A percentile compares a stretch with the other conserved stretches of the same genome.
Conservation (phyloP, 75 land plant species). For the Cunninghamia lanceolata region DNA sequence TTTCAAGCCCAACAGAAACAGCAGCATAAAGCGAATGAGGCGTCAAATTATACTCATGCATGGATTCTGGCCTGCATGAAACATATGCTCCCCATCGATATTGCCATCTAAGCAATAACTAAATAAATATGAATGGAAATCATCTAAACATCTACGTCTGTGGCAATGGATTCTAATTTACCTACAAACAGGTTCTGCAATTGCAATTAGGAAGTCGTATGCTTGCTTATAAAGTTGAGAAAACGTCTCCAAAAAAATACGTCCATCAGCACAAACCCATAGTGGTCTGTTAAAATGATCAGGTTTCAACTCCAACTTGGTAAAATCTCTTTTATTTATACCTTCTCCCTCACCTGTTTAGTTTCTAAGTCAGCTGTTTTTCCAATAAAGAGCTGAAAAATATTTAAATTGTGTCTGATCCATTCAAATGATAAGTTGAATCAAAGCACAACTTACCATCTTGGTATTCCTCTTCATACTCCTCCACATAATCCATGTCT, state of each 20-base stretch:
- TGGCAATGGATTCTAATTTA: slow-evolving; percentile 11
- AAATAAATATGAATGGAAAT: background rate
- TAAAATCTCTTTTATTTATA: slow-evolving; percentile 72
- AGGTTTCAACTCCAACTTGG: slow-evolving; percentile 84
- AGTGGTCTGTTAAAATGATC: slow-evolving; percentile 91
- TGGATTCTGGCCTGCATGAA: slow-evolving; percentile 79
- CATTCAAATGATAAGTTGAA: slow-evolving; percentile 17
- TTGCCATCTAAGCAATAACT: background rate
- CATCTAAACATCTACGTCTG: background rate
- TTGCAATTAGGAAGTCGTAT: slow-evolving; percentile 96
- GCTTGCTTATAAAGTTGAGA: slow-evolving; percentile 95
- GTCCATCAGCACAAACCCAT: slow-evolving; percentile 98
- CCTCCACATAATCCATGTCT: slow-evolving; percentile 14
- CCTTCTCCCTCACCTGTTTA: slow-evolving; percentile 40
- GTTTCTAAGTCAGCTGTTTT: background rate
- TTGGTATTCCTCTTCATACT: slow-evolving; percentile 19
- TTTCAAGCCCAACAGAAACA: slow-evolving; percentile 98
- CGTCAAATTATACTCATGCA: slow-evolving; percentile 97
- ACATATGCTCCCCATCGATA: background rate
- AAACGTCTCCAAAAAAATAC: slow-evolving; percentile 92
- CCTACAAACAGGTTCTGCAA: slow-evolving; percentile 99
- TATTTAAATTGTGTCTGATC: slow-evolving; percentile 18
- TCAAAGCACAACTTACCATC: slow-evolving; percentile 13
- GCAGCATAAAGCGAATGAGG: slow-evolving; percentile 98
- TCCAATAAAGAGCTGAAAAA: background rate